phyloP scores from a whole-genome alignment of 257 asterid species.

The Jacaranda copaia region DNA sequence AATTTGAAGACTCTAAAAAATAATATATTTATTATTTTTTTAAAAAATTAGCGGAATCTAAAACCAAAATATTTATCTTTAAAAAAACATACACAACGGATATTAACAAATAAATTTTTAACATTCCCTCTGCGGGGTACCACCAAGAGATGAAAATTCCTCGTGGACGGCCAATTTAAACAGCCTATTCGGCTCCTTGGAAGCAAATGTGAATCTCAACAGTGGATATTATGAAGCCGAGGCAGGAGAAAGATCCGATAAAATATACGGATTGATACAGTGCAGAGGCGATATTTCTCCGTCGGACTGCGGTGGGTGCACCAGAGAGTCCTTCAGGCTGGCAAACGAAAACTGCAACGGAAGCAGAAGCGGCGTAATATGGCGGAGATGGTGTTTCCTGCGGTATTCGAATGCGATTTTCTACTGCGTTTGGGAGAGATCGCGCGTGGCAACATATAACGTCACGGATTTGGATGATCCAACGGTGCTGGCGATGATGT shows the following conservation, averaged over 20 bases:
- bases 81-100: too few species aligned
- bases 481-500: too few species aligned
- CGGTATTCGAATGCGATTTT: constrained; percentile 25
- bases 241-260: constrained; percentile 7
- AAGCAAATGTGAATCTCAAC: constrained; percentile 4
- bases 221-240: constrained; percentile 7
- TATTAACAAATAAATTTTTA: too few species aligned
- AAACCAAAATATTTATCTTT: too few species aligned
- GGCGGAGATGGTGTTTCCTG: constrained; percentile 26
- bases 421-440: background rate
- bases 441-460: background rate
- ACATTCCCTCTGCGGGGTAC: background rate
- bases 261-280: background rate
- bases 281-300: constrained; percentile 25
- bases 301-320: constrained; percentile 2
- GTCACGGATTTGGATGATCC: too few species aligned
- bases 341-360: background rate
- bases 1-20: too few species aligned
- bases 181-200: constrained; percentile 9
- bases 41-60: too few species aligned
- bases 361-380: background rate
- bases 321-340: background rate
- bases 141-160: background rate
- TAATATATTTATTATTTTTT: too few species aligned
- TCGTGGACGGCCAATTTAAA: constrained; percentile 14